A percentile compares a stretch with the other conserved stretches of the same genome.
Conservation (phyloP, 345 rosid species). For the Raphanus sativus region DNA sequence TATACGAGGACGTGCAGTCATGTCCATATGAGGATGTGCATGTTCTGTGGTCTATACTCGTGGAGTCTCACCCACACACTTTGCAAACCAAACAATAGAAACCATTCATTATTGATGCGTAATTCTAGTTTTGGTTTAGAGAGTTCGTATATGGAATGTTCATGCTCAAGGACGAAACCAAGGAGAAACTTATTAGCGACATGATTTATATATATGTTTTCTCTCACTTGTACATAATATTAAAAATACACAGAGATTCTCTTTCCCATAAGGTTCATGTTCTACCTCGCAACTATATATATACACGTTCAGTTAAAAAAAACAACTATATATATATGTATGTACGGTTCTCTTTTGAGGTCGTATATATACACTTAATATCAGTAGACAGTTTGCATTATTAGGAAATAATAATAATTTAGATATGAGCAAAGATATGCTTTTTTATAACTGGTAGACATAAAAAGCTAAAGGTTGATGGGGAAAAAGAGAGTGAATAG, state of each 20-base stretch:
- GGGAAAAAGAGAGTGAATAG: conserved; percentile 18
- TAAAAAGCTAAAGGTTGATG: conserved; percentile 33
- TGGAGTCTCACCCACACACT: conserved; percentile 63
- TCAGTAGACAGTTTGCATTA: conserved; percentile 13
- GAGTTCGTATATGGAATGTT: conserved; percentile 16
- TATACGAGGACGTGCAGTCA: conserved; percentile 85
- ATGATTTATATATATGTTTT: conserved; percentile 10
- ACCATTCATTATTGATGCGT: conserved; percentile 14
- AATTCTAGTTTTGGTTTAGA: conserved; percentile 24
- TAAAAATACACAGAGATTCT: conserved; percentile 29
- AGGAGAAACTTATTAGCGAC: neutral
- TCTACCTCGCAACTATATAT: neutral
- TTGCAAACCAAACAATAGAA: conserved; percentile 46
- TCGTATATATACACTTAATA: neutral
- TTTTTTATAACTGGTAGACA: conserved; percentile 29
- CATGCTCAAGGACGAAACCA: conserved; percentile 18
- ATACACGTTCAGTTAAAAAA: too few species aligned
- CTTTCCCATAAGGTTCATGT: conserved; percentile 8
- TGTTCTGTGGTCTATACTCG: conserved; percentile 82
- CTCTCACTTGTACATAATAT: conserved; percentile 24
- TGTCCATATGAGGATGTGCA: conserved; percentile 90
- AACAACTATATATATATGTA: neutral
- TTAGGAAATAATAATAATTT: neutral
- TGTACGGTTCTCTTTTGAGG: neutral
- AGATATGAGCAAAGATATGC: conserved; percentile 19